Conservation (phyloP, 805 yeast genomes). For the Saturnispora dispora region DNA sequence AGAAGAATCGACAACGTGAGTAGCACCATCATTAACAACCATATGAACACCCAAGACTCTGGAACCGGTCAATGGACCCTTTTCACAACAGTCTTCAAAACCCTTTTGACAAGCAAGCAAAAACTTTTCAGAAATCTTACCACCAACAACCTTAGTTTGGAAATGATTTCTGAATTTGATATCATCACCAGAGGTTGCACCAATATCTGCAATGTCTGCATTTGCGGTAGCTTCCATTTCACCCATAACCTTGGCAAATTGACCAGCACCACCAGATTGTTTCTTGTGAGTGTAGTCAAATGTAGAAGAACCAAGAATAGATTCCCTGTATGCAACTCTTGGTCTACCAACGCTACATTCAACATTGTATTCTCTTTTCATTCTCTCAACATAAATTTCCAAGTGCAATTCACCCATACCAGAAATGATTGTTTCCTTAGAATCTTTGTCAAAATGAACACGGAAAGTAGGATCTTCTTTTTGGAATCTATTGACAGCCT, state of each 20-base stretch:
- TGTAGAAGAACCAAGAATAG: constrained; percentile 59
- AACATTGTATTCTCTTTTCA: constrained; percentile 93
- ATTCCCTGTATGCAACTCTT: constrained; percentile 95
- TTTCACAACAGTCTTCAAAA: constrained; percentile 86
- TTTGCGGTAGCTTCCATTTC: constrained; percentile 43
- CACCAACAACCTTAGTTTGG: constrained; percentile 87
- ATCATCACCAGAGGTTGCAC: constrained; percentile 24
- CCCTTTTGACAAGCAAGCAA: constrained; percentile 92
- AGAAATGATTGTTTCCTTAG: constrained; percentile 88
- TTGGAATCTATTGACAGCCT: constrained; percentile 95
- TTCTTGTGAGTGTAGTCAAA: constrained; percentile 96
- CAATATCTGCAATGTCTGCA: constrained; percentile 37
- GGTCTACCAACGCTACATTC: constrained; percentile 96
- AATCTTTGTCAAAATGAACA: constrained; percentile 80
- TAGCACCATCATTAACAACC: constrained; percentile 94
- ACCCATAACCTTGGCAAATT: constrained; percentile 94
- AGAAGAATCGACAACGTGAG: constrained; percentile 94
- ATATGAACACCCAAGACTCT: constrained; percentile 86
- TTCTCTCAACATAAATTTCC: constrained; percentile 96
- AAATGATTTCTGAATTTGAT: constrained; percentile 51
- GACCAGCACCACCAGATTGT: constrained; percentile 99
- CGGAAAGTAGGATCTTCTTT: constrained; percentile 98
- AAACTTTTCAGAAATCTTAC: constrained; percentile 92
- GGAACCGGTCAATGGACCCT: constrained; percentile 96
- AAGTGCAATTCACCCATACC: constrained; percentile 95